Evolutionary conservation across 2,329 filamentous ascomycete species (phyloP), one percentile per base, ranked within the genome.

Genomic region (Hortaea sp.): DNA sequence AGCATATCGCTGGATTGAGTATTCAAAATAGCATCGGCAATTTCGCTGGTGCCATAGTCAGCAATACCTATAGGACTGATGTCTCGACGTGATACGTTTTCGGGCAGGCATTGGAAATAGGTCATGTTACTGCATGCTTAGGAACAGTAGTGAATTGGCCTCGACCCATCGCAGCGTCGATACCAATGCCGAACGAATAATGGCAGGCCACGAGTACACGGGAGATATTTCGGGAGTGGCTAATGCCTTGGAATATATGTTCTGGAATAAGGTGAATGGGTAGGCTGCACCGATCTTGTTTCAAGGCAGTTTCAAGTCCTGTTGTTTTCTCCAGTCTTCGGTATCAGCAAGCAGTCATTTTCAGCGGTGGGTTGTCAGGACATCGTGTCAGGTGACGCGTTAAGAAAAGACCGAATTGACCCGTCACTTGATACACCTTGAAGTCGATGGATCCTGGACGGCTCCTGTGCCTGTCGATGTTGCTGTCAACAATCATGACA

Each of bases 61-160:
- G 79, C 5, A 86, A 86, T 56, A 85, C 86, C 55, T 87, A 86
- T 55, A 73, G 81, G 7, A 48, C 61, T 0, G 56, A 65, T 42
- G 74, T 77, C 51, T 62, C 65, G 1, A 74, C 75, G 0, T 65
- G 66, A 13, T 78, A 76, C 48, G 62, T 69, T 4, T 66, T 76
- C 2, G 74, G 74, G 0, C 74, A 77, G 53, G 65, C 68, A 1
- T 59, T 76, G 9, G 73, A 75, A 43, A 67, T 77, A 10, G 73
- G 64, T 0, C 76, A 77, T 42, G 69, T 73, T 20, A 57, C 63
- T 2, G 62, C 66, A 3, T 74, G 74, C 9, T 65, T 76, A 20
- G 50, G 71, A 30, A 70, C 70, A 0, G 58, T 69, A 12, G 50
- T 71, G 12, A 51, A 7, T 45, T 75, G 42, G 66, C 73, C 4